A percentile compares a stretch with the other conserved stretches of the same genome.
These are phyloP conservation scores for Xylaria sp. DNA, from an alignment of 2,329 filamentous ascomycete species.

Conservation along the genomic window DNA sequence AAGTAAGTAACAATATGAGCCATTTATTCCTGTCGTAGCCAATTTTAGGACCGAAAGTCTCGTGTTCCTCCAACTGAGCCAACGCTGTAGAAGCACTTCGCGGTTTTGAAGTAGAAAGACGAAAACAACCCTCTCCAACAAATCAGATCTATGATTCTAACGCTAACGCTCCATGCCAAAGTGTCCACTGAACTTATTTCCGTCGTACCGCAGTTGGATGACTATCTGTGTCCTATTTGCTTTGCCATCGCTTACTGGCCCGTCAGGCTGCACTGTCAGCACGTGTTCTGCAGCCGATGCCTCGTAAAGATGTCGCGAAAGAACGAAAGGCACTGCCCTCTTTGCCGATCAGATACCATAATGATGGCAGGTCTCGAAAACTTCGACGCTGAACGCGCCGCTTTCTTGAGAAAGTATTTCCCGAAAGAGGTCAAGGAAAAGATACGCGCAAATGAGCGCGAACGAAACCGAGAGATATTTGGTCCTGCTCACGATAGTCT, in stretches of 20 bases:
- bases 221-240: slow-evolving; percentile 85
- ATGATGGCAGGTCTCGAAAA: slow-evolving; percentile 76
- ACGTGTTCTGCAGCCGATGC: slow-evolving; percentile 86
- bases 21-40: background rate
- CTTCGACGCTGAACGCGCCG: slow-evolving; percentile 73
- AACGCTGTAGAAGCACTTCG: background rate
- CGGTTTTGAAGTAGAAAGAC: too few relatives aligned
- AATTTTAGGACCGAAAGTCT: background rate
- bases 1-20: slow-evolving; percentile 21
- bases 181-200: slow-evolving; percentile 77
- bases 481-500: slow-evolving; percentile 71
- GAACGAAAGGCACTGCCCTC: slow-evolving; percentile 74
- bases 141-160: background rate
- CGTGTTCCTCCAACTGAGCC: background rate
- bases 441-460: slow-evolving; percentile 76
- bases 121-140: too few relatives aligned
- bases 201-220: slow-evolving; percentile 82
- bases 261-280: slow-evolving; percentile 77
- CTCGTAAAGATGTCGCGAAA: slow-evolving; percentile 81
- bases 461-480: slow-evolving; percentile 77
- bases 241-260: slow-evolving; percentile 83
- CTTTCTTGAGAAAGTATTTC: slow-evolving; percentile 80
- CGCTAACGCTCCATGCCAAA: slow-evolving; percentile 47
- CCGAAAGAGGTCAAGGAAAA: slow-evolving; percentile 75
- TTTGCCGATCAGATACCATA: slow-evolving; percentile 78